These are phyloP conservation scores for Gynostemma pentaphyllum DNA, from an alignment of 306 rosid species.

Conservation along the genomic window DNA sequence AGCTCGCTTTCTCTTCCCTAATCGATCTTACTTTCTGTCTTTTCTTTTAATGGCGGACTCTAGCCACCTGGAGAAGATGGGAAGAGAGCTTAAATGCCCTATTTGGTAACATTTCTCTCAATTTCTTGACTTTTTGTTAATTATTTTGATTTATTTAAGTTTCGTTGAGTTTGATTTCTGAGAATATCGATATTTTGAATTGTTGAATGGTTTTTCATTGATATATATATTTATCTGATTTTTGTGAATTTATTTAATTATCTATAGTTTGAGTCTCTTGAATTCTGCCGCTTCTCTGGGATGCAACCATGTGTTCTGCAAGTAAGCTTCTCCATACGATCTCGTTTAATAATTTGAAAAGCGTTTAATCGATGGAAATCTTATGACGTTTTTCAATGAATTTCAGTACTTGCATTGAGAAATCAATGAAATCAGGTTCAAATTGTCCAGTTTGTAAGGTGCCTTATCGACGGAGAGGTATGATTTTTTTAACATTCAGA, in stretches of 20 bases:
- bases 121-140: not conserved
- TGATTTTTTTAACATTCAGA: not conserved
- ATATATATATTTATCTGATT: not conserved
- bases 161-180: not conserved
- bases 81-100: conserved; percentile 81
- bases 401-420: conserved; percentile 52
- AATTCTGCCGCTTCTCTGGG: conserved; percentile 53
- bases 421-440: conserved; percentile 63
- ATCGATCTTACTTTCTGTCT: not conserved
- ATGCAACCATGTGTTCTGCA: conserved; percentile 92
- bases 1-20: not conserved
- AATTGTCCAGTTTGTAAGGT: conserved; percentile 81
- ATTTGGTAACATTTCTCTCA: conserved; percentile 44
- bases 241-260: not conserved
- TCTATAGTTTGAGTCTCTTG: conserved; percentile 51
- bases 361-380: not conserved
- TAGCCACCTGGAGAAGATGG: conserved; percentile 64
- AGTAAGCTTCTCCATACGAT: conserved; percentile 24
- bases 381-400: not conserved
- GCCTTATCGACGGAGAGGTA: conserved; percentile 82
- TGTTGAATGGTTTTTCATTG: no score
- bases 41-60: conserved; percentile 29
- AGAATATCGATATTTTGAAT: not conserved
- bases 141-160: not conserved
- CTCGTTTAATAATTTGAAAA: not conserved